Evolutionary conservation across 225 moss, liverwort and hornwort genomes (phyloP), one percentile per base, ranked within the genome.

Genomic region (Anthoceros angustus): DNA sequence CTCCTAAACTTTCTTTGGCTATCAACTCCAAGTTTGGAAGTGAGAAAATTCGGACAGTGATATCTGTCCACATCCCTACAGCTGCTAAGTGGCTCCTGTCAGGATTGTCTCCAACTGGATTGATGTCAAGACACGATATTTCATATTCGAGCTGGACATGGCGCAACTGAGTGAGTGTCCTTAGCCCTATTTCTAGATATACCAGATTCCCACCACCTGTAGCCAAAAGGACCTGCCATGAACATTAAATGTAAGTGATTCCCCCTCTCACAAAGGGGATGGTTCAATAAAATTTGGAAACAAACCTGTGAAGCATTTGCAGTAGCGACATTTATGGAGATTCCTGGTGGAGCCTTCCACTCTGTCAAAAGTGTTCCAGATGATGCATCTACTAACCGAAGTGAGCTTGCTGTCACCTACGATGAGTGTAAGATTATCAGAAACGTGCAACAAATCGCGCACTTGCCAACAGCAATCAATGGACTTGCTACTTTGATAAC

Each of bases 41-140:
- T 12, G 95, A 83, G 66, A 95, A 95, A 39, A 95, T 80, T 69
- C 95, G 88, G 32, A 95, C 91, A 75, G 88, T 95, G 62, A 95
- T 87, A 72, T 95, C 95, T 40, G 95, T 95, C 95, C 95, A 95
- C 95, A 95, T 95, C 61, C 95, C 90, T 39, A 95, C 95, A 42
- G 91, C 95, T 74, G 85, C 95, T 78, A 95, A 73, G 68, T 88
- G 85, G 79, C 88, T 95, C 65, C 82, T 77, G 68, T 91, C 82
- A 42, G 90, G 88, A 72, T 95, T 84, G 61, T 91, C 83, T 24
- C 91, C 88, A 15, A 91, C 90, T 65, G 90, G 95, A 75, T 95
- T 91, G 64, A 95, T 86, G 67, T 91, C 95, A 48, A 95, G 75
- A 72, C 95, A 95, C 62, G 95, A 95, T 25, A 95, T 90, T 64